Evolutionary conservation across 2,329 filamentous ascomycete genomes (phyloP).

Genomic region (Neonectria punicea): DNA sequence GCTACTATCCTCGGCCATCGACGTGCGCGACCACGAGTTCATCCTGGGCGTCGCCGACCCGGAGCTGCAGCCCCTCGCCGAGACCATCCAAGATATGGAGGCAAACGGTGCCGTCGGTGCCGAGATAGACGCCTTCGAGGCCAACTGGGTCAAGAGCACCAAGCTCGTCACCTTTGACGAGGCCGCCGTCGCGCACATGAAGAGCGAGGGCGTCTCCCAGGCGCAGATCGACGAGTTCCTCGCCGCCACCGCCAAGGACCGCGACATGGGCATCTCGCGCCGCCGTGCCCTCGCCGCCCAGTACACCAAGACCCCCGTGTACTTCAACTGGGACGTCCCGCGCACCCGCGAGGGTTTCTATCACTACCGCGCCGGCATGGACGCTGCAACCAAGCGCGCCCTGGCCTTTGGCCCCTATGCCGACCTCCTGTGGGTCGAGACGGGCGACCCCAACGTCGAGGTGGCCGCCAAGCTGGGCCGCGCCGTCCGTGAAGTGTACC

Average conservation of each 20-base stretch:
- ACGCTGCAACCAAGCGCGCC: conserved; percentile 90
- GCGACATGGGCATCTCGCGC: conserved; percentile 80
- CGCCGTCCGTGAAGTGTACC: conserved; percentile 75
- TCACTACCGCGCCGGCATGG: conserved; percentile 86
- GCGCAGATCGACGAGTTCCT: conserved; percentile 76
- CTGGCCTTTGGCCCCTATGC: conserved; percentile 92
- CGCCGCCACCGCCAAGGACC: conserved; percentile 67
- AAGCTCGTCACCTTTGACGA: conserved; percentile 93
- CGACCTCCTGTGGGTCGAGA: conserved; percentile 97
- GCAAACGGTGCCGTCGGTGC: conserved; percentile 76
- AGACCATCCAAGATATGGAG: conserved; percentile 92
- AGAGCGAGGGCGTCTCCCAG: conserved; percentile 70
- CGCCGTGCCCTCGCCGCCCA: conserved; percentile 78
- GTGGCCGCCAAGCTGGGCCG: conserved; percentile 80
- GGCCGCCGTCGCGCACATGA: conserved; percentile 81
- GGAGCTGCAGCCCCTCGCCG: conserved; percentile 82
- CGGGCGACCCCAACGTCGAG: conserved; percentile 84
- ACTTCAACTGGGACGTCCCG: conserved; percentile 92
- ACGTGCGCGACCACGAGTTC: conserved; percentile 95
- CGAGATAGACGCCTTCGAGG: conserved; percentile 88
- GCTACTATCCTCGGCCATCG: conserved; percentile 88
- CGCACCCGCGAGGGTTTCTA: conserved; percentile 95
- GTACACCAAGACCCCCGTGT: conserved; percentile 74
- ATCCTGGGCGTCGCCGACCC: conserved; percentile 86
- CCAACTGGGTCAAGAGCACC: conserved; percentile 87